phyloP scores from a whole-genome alignment of 441 rosid genomes.

The Erodium texanum region DNA sequence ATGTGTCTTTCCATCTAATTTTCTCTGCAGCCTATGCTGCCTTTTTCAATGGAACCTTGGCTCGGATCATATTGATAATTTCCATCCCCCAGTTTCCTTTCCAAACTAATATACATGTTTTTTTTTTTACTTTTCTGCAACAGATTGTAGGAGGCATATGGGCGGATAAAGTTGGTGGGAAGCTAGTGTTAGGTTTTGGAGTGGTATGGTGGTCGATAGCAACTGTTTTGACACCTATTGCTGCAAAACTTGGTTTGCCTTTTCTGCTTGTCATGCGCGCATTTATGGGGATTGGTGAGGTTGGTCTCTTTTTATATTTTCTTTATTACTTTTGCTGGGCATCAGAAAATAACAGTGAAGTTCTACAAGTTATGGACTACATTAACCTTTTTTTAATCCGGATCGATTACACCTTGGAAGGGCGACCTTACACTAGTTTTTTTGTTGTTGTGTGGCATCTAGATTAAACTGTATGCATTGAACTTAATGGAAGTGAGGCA shows the following conservation, averaged over 20 bases:
- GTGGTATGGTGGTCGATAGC: constrained; percentile 97
- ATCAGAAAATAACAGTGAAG: neutral
- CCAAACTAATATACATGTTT: neutral
- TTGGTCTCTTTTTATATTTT: constrained; percentile 24
- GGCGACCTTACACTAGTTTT: neutral
- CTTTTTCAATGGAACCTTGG: neutral
- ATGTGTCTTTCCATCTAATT: neutral
- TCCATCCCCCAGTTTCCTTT: constrained; percentile 5
- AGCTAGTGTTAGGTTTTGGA: constrained; percentile 86
- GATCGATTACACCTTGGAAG: neutral
- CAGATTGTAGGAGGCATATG: constrained; percentile 95
- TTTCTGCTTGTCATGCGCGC: constrained; percentile 82
- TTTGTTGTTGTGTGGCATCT: neutral
- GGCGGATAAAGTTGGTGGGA: constrained; percentile 97
- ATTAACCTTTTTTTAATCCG: neutral
- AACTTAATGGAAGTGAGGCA: neutral
- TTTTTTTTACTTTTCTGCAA: constrained; percentile 17
- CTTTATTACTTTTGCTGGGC: neutral
- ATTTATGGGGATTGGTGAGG: constrained; percentile 99
- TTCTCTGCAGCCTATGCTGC: neutral
- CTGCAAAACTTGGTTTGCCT: constrained; percentile 86
- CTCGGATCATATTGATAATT: neutral
- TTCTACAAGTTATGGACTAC: neutral
- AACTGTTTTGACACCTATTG: constrained; percentile 89
- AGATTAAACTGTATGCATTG: neutral